Percentiles rank a stretch among this genome's conserved stretches.
Conservation (phyloP, 2,329 filamentous ascomycete genomes). For the Zasmidium citrigriseum region DNA sequence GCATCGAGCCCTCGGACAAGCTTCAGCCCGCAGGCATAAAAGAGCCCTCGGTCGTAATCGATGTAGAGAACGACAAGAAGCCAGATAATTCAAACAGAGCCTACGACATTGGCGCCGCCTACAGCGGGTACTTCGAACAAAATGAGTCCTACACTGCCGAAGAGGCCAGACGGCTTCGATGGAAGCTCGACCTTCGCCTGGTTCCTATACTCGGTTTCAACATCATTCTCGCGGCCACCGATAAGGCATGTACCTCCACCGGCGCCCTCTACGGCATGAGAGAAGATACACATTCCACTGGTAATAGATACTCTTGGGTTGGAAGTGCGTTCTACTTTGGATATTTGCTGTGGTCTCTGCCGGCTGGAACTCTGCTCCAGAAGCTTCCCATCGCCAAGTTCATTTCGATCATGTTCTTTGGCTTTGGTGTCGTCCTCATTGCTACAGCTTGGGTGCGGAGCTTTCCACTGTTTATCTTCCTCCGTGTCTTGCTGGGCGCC, state of each 20-base stretch:
- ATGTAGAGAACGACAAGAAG: background rate
- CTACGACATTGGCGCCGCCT: constrained; percentile 8
- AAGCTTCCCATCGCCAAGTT: constrained; percentile 51
- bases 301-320: constrained; percentile 60
- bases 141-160: constrained; percentile 4
- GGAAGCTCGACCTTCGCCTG: constrained; percentile 14
- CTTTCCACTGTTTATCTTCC: constrained; percentile 34
- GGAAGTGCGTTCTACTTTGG: constrained; percentile 55
- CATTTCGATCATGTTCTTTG: constrained; percentile 22
- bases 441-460: constrained; percentile 19
- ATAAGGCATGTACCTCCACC: constrained; percentile 11
- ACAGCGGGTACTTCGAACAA: constrained; percentile 11
- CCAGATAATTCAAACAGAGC: background rate
- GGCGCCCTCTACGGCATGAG: constrained; percentile 47
- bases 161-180: background rate
- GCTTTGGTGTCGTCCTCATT: constrained; percentile 11
- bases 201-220: constrained; percentile 12
- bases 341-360: constrained; percentile 56
- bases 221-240: constrained; percentile 12
- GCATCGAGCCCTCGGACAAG: background rate
- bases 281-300: constrained; percentile 57
- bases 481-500: constrained; percentile 37
- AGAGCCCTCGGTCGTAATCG: background rate
- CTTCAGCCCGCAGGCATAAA: background rate
- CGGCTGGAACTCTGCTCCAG: constrained; percentile 56